These are phyloP conservation scores for Parascedosporium putredinis DNA, from an alignment of 2,329 filamentous ascomycete genomes.

Conservation along the genomic window DNA sequence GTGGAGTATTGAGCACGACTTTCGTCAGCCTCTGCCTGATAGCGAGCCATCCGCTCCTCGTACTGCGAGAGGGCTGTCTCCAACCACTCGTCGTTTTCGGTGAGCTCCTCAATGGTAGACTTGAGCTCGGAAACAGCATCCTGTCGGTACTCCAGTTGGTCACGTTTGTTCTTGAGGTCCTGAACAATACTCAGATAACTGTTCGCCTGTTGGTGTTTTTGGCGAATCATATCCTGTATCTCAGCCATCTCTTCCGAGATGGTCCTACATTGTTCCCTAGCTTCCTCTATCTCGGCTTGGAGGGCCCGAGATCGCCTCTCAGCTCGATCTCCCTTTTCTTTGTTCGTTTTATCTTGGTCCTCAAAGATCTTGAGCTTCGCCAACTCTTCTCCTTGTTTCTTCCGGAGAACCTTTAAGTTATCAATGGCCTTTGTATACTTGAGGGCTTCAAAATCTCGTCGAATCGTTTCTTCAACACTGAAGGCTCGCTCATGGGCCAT, in stretches of 20 bases:
- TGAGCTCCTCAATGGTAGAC: constrained; percentile 63
- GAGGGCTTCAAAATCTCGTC: constrained; percentile 96
- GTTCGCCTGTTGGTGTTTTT: constrained; percentile 63
- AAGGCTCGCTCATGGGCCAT: constrained; percentile 89
- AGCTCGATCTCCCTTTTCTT: constrained; percentile 67
- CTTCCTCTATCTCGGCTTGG: constrained; percentile 52
- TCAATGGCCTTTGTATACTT: constrained; percentile 98
- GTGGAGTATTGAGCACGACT: constrained; percentile 56
- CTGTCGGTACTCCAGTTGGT: constrained; percentile 61
- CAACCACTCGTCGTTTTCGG: constrained; percentile 68
- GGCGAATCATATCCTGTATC: constrained; percentile 44
- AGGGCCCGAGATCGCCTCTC: constrained; percentile 57
- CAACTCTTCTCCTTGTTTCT: constrained; percentile 70
- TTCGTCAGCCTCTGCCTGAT: constrained; percentile 51
- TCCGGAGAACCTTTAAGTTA: constrained; percentile 78
- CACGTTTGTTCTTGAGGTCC: constrained; percentile 63
- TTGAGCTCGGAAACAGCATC: constrained; percentile 61
- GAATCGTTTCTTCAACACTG: constrained; percentile 80
- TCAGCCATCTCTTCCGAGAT: constrained; percentile 52
- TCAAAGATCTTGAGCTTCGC: constrained; percentile 64
- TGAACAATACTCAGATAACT: constrained; percentile 66
- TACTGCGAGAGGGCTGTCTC: constrained; percentile 65
- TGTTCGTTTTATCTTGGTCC: constrained; percentile 68
- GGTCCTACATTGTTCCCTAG: constrained; percentile 46
- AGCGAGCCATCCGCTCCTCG: constrained; percentile 59